Conservation (phyloP, 768 basidiomycete genomes). For the Neoboletus brunneissimus region DNA sequence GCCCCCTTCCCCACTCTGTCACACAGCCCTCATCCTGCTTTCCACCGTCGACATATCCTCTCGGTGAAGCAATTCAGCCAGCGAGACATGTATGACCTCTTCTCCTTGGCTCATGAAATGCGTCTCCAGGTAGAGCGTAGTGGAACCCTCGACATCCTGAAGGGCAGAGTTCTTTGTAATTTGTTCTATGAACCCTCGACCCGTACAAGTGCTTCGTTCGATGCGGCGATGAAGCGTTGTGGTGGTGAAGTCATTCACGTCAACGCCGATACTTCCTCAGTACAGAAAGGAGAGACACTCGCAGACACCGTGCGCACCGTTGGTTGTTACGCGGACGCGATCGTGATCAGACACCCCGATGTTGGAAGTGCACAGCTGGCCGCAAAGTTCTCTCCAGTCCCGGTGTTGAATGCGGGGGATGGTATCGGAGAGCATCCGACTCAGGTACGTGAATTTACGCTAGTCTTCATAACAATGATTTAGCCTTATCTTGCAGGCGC, state of each 20-base stretch:
- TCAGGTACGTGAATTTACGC: constrained; percentile 53
- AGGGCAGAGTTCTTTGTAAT: constrained; percentile 87
- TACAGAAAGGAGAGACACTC: constrained; percentile 89
- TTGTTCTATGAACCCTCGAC: constrained; percentile 98
- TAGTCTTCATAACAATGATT: neutral
- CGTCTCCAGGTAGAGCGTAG: constrained; percentile 91
- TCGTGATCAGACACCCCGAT: constrained; percentile 92
- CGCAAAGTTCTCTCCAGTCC: constrained; percentile 95
- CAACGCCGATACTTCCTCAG: constrained; percentile 77
- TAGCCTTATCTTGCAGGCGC: constrained; percentile 46
- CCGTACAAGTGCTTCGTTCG: constrained; percentile 92
- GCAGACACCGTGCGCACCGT: constrained; percentile 93
- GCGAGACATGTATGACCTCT: constrained; percentile 88
- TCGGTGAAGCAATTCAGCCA: constrained; percentile 91
- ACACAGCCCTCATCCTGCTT: constrained; percentile 67
- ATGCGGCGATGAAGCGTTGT: constrained; percentile 97
- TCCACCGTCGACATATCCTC: constrained; percentile 91
- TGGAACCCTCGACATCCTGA: constrained; percentile 83
- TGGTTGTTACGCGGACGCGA: constrained; percentile 92
- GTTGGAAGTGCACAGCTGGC: constrained; percentile 92
- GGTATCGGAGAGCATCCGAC: constrained; percentile 98
- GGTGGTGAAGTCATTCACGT: constrained; percentile 94
- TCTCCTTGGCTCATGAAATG: constrained; percentile 96
- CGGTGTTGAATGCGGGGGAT: constrained; percentile 95
- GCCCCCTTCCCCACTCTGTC: constrained; percentile 16